These are phyloP conservation scores for Penicillium verhagenii DNA, from an alignment of 495 filamentous ascomycete genomes.

Conservation along the genomic window DNA sequence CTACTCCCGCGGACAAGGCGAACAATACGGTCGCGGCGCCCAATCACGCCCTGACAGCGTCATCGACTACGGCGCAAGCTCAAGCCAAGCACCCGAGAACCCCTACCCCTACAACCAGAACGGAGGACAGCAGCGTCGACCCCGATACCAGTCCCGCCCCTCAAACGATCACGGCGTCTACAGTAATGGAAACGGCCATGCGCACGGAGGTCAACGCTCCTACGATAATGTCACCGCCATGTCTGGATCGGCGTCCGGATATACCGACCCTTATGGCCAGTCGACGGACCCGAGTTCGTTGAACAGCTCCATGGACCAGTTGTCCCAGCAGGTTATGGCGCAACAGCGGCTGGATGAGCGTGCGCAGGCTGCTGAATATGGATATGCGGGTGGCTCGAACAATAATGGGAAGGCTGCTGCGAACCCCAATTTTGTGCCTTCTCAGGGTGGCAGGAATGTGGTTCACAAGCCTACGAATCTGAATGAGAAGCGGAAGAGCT, in stretches of 20 bases:
- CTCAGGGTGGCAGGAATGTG: slow-evolving; percentile 8
- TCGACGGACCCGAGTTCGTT: slow-evolving; percentile 87
- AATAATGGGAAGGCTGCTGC: slow-evolving; percentile 11
- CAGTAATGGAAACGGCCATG: slow-evolving; percentile 29
- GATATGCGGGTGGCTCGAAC: slow-evolving; percentile 47
- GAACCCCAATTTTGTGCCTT: background rate
- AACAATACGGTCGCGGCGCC: slow-evolving; percentile 46
- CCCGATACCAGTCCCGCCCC: slow-evolving; percentile 49
- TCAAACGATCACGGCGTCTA: slow-evolving; percentile 42
- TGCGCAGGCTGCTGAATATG: slow-evolving; percentile 56
- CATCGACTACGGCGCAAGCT: slow-evolving; percentile 46
- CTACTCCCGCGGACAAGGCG: slow-evolving; percentile 38
- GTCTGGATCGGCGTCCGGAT: slow-evolving; percentile 63
- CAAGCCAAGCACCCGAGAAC: slow-evolving; percentile 37
- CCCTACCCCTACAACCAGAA: slow-evolving; percentile 37
- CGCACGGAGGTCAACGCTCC: slow-evolving; percentile 59
- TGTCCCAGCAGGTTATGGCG: slow-evolving; percentile 51
- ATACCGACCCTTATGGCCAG: slow-evolving; percentile 68
- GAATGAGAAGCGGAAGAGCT: slow-evolving; percentile 79
- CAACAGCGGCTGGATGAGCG: slow-evolving; percentile 43
- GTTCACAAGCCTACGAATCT: background rate
- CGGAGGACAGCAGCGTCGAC: slow-evolving; percentile 25
- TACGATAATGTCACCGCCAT: slow-evolving; percentile 79
- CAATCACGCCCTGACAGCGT: slow-evolving; percentile 59
- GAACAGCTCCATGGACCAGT: slow-evolving; percentile 82